phyloP scores from a whole-genome alignment of 2,329 filamentous ascomycete species.

The Diaporthe capsici region DNA sequence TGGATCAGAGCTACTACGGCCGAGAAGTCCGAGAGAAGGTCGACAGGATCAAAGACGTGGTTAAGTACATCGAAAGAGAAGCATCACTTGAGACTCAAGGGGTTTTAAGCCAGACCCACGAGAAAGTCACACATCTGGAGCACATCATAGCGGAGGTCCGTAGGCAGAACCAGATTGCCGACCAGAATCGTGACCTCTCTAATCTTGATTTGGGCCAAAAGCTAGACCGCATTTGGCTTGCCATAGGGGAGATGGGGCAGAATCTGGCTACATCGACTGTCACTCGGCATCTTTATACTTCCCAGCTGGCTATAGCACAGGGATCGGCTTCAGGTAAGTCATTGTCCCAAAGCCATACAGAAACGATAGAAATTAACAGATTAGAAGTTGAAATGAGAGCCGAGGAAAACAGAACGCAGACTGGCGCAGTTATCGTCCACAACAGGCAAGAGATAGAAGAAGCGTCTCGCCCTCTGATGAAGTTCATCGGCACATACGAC shows the following conservation, averaged over 20 bases:
- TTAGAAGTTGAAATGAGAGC: background rate
- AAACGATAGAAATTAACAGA: background rate
- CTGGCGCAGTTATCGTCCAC: background rate
- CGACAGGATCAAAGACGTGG: background rate
- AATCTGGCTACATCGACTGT: background rate
- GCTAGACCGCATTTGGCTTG: background rate
- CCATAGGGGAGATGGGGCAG: background rate
- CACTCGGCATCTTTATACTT: background rate
- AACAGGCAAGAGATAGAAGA: background rate
- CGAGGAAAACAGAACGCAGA: background rate
- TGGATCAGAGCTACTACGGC: background rate
- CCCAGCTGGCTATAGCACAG: background rate
- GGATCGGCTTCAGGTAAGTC: background rate
- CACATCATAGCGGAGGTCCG: background rate
- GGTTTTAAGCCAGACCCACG: background rate
- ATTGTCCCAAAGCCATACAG: too few relatives aligned
- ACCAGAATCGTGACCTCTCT: background rate
- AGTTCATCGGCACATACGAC: background rate
- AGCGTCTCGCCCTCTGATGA: background rate
- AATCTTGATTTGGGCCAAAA: background rate
- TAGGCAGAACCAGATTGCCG: background rate
- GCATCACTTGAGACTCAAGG: background rate
- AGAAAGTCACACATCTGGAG: background rate
- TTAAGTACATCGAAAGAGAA: background rate
- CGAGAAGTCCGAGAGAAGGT: background rate